Evolutionary conservation across 768 basidiomycete species (phyloP).

Genomic region (Mycena olivaceomarginata): DNA sequence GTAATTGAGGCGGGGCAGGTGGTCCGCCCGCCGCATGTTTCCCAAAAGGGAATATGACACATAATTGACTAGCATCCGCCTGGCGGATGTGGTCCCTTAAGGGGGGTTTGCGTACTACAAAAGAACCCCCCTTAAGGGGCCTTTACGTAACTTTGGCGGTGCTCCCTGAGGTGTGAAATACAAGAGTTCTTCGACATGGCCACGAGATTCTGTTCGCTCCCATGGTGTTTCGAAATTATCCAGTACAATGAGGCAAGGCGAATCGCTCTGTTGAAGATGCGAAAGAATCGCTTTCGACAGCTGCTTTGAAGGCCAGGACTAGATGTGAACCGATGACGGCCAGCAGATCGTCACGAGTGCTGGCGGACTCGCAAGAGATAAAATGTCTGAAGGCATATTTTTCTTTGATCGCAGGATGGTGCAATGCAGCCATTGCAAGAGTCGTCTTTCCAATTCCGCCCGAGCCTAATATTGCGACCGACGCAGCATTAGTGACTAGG

Average conservation of each 20-base stretch:
- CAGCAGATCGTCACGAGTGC: not conserved
- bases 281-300: conserved; percentile 16
- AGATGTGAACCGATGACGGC: conserved; percentile 12
- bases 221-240: not conserved
- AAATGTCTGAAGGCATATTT: conserved; percentile 19
- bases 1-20: too few species aligned
- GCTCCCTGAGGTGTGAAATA: too few species aligned
- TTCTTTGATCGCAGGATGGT: not conserved
- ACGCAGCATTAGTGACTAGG: not conserved
- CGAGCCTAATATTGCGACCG: not conserved
- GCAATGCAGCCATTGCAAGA: conserved; percentile 11
- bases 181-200: not conserved
- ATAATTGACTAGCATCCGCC: too few species aligned
- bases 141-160: too few species aligned
- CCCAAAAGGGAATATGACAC: too few species aligned
- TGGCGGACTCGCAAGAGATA: conserved; percentile 25
- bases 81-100: too few species aligned
- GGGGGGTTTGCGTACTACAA: too few species aligned
- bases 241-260: not conserved
- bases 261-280: not conserved
- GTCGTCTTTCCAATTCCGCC: conserved; percentile 36
- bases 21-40: too few species aligned
- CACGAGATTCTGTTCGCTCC: not conserved
- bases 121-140: too few species aligned
- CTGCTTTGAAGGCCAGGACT: not conserved